Evolutionary conservation across 768 basidiomycete species (phyloP), one percentile per base, ranked within the genome.

Genomic region (Termitomyces eurrhizus): DNA sequence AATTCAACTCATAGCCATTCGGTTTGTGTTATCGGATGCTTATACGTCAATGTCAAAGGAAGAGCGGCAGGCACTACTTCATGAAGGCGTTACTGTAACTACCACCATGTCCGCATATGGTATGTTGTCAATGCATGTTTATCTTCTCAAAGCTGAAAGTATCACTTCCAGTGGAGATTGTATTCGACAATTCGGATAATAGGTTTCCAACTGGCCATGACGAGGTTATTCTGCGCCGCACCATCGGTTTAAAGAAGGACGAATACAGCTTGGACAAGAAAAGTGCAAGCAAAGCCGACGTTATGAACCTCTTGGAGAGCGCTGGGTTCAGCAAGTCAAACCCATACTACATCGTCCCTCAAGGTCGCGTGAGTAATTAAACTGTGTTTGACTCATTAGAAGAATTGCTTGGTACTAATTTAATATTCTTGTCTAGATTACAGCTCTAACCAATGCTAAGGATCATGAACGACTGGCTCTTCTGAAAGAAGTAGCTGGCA

Each of bases 301-400:
- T 99, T 21, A 96, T 97, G 93, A 95, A 93, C 68, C 79, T 98
- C 29, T 83, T 99, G 50, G 97, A 98, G 72, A 92, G 89, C 69
- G 97, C 97, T 1, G 96, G 97, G 0, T 99, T 99, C 78, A 94
- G 92, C 76, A 92, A 93, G 70, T 90, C 90, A n/a, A 99, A 98
- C 69, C 97, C 97, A 0, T 99, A 98, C 72, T 99, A 98, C 68
- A 99, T 99, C 65, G 96, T 98, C 0, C 97, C 97, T 2, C 97
- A 99, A 78, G 97, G 97, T 56, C 80, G 96, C 54, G 95, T 97
- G 67, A 74, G 88, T 82, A 16, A 11, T 9, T 1, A 36, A 55
- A 16, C 33, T 48, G 14, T 50, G n/a, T 56, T 55, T 55, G 18
- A 50, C 14, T n/a, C 8, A 41, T 41, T 29, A 53, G 11, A 52